Conservation (phyloP, 345 rosid species). For the Rhizophora mangle region DNA sequence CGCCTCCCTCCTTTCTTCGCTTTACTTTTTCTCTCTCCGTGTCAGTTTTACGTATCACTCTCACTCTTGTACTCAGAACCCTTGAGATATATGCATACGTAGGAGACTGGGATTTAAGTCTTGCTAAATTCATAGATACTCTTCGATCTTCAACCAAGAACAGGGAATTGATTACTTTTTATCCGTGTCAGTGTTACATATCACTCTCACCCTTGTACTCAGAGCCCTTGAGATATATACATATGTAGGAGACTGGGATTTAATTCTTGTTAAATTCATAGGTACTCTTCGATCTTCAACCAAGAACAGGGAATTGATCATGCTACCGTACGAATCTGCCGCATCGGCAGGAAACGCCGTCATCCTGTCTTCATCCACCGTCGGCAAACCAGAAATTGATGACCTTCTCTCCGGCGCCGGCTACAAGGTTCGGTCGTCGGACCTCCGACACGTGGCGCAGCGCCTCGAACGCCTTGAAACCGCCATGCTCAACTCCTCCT, state of each 20-base stretch:
- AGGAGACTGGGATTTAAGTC: too few relatives aligned
- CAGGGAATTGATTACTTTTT: neutral
- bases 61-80: neutral
- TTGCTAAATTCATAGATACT: too few relatives aligned
- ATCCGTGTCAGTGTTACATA: neutral
- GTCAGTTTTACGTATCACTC: too few relatives aligned
- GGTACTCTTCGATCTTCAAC: neutral
- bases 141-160: neutral
- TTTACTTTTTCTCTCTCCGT: neutral
- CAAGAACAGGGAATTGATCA: constrained; percentile 1
- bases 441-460: constrained; percentile 56
- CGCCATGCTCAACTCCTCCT: constrained; percentile 52
- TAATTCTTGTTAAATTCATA: too few relatives aligned
- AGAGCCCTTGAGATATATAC: neutral
- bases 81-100: neutral
- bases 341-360: constrained; percentile 25
- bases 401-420: constrained; percentile 60
- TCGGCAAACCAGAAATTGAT: constrained; percentile 43
- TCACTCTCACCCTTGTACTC: neutral
- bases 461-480: constrained; percentile 58
- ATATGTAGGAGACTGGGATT: too few relatives aligned
- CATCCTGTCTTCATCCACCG: constrained; percentile 31
- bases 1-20: too few relatives aligned
- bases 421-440: constrained; percentile 56
- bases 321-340: constrained; percentile 38